phyloP scores from a whole-genome alignment of 1,139 yeast species.

The Hyphopichia burtonii region DNA sequence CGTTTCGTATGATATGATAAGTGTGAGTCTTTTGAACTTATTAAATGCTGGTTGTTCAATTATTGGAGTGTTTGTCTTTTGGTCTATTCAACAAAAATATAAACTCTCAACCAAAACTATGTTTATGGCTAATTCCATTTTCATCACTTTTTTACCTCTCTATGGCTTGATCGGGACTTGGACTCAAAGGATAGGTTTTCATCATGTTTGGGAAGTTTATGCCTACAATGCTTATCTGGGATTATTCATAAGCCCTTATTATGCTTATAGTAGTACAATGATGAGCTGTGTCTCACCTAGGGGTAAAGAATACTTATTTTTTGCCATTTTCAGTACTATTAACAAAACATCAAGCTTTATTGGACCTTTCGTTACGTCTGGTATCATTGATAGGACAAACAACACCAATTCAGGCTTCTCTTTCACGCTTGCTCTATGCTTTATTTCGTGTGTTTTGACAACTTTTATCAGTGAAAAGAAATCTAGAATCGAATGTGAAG shows the following conservation, averaged over 20 bases:
- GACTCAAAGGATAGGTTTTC: constrained; percentile 7
- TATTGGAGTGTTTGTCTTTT: constrained; percentile 5
- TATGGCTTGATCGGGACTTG: constrained; percentile 9
- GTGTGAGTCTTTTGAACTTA: constrained; percentile 5
- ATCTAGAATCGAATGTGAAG: constrained; percentile 7
- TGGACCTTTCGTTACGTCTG: constrained; percentile 8
- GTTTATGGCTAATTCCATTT: constrained; percentile 5
- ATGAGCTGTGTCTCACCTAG: constrained; percentile 9
- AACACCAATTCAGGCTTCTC: constrained; percentile 8
- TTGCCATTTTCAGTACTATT: constrained; percentile 8
- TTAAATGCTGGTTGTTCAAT: constrained; percentile 6
- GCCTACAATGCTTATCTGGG: constrained; percentile 8
- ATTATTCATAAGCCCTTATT: constrained; percentile 6
- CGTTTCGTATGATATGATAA: constrained; percentile 9
- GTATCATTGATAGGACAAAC: constrained; percentile 6
- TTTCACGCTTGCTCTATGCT: constrained; percentile 6
- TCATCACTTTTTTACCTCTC: constrained; percentile 6
- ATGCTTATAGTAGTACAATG: constrained; percentile 9
- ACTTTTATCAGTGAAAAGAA: constrained; percentile 6
- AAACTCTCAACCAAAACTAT: constrained; percentile 6
- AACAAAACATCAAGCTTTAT: constrained; percentile 9
- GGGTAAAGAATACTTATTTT: constrained; percentile 9
- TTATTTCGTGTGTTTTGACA: constrained; percentile 2
- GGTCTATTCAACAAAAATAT: constrained; percentile 6
- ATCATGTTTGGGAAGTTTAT: constrained; percentile 8